Conservation (phyloP, 2,329 filamentous ascomycete genomes). For the Fusarium robinianum region DNA sequence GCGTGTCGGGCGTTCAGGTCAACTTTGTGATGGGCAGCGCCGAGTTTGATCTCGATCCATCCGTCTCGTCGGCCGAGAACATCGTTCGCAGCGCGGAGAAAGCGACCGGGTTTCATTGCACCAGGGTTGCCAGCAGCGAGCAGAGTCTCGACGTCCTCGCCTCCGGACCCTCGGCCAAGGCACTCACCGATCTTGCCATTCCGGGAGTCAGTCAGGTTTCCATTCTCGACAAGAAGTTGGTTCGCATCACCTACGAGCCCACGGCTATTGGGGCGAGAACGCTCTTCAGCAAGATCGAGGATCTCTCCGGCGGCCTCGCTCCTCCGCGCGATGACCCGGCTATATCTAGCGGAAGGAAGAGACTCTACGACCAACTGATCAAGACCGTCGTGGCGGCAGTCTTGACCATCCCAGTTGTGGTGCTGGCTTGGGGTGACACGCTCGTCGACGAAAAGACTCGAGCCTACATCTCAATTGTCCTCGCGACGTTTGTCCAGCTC, state of each 20-base stretch:
- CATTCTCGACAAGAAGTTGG: constrained; percentile 37
- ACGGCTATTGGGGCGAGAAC: constrained; percentile 40
- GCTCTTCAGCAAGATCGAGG: constrained; percentile 30
- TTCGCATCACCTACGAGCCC: constrained; percentile 44
- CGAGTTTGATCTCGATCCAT: constrained; percentile 40
- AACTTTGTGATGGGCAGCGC: constrained; percentile 47
- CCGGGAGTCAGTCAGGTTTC: constrained; percentile 35
- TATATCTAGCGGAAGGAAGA: constrained; percentile 36
- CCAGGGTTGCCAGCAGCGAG: constrained; percentile 32
- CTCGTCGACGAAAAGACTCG: constrained; percentile 29
- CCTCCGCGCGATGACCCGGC: constrained; percentile 40
- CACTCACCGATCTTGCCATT: constrained; percentile 23
- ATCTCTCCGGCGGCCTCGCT: constrained; percentile 34
- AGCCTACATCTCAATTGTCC: constrained; percentile 43
- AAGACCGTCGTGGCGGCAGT: constrained; percentile 40
- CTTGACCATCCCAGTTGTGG: constrained; percentile 42
- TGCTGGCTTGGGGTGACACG: constrained; percentile 40
- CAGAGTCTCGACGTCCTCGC: constrained; percentile 39
- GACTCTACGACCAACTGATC: constrained; percentile 40
- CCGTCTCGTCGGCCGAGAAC: constrained; percentile 32
- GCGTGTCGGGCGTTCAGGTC: constrained; percentile 41
- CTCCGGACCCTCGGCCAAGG: constrained; percentile 23
- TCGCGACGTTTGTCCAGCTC: constrained; percentile 56
- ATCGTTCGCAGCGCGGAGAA: constrained; percentile 35
- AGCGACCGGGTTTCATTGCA: constrained; percentile 40